Evolutionary conservation across 129 eudicot genomes (phyloP), one percentile per base, ranked within the genome.

Genomic region (Deinandra increscens): DNA sequence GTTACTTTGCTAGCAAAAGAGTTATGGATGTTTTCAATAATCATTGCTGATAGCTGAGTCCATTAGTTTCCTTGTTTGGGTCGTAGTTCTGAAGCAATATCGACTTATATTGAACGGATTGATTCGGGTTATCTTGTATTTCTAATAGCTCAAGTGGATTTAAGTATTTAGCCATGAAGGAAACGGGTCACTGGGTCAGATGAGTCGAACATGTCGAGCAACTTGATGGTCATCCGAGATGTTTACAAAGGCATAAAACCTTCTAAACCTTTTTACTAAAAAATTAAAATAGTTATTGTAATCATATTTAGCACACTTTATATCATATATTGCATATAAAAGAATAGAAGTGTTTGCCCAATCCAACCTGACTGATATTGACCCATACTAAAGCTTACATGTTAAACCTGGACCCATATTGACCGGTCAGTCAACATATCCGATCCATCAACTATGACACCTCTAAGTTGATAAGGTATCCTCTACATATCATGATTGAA

Each of bases 61-160:
- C 5, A 13, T 9, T 43, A 41, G 26, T 64, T 42, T 64, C 19
- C 13, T 42, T 37, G 66, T 54, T 39, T 42, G 55, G 50, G 55
- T 17, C 45, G 19, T 23, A 42, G 45, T 61, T 61, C 11, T 60
- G 42, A 60, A 50, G 29, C 29, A 50, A 50, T 50, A 50, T 18
- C 12, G 9, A 50, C 29, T 50, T 50, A 14, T 60, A 26, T 37
- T 7, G 23, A 60, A 8, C 19, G 31, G 59, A 14, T 36, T 14
- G 43, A 60, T 33, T 60, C 36, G 66, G 66, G 41, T 60, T 60
- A 60, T 29, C 23, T n/a, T n/a, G n/a, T n/a, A 15, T 60, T 13
- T 38, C 43, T 60, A 36, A 59, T 33, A 31, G 64, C 19, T 33
- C 41, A 49, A 49, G 6, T 7, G 26, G 22, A 26, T 26, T 26